A percentile compares a stretch with the other conserved stretches of the same genome.
phyloP scores from a whole-genome alignment of 176 grass and related monocot genomes.

The Oryza longistaminata region DNA sequence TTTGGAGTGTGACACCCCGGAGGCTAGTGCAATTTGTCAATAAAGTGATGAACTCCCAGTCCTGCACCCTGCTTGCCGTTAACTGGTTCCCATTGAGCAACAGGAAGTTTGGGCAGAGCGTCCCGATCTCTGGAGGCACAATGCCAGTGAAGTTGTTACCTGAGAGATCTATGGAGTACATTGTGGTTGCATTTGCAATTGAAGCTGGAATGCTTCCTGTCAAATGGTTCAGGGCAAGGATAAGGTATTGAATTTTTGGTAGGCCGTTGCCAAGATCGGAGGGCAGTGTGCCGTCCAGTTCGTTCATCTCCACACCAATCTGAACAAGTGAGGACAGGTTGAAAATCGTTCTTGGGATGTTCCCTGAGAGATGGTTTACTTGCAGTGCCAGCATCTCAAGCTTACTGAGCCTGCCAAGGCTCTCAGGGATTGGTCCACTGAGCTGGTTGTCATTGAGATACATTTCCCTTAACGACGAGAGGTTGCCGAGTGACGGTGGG shows the following conservation, averaged over 20 bases:
- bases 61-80: constrained; percentile 16
- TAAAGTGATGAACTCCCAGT: constrained; percentile 30
- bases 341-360: constrained; percentile 37
- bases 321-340: constrained; percentile 41
- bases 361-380: constrained; percentile 34
- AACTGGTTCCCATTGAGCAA: constrained; percentile 28
- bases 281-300: constrained; percentile 34
- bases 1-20: constrained; percentile 30
- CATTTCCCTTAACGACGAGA: constrained; percentile 1
- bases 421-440: constrained; percentile 22
- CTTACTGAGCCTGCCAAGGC: constrained; percentile 2
- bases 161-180: constrained; percentile 45
- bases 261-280: constrained; percentile 37
- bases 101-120: constrained; percentile 39
- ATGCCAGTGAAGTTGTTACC: constrained; percentile 45
- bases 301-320: constrained; percentile 37
- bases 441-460: constrained; percentile 28
- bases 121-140: constrained; percentile 43
- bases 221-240: constrained; percentile 44
- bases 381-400: constrained; percentile 11
- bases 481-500: constrained; percentile 27
- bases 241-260: constrained; percentile 36
- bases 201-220: constrained; percentile 40
- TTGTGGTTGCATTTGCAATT: constrained; percentile 42
- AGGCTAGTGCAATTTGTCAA: constrained; percentile 54